Evolutionary conservation across 2,329 filamentous ascomycete species (phyloP).

Genomic region (Nemania abortiva): DNA sequence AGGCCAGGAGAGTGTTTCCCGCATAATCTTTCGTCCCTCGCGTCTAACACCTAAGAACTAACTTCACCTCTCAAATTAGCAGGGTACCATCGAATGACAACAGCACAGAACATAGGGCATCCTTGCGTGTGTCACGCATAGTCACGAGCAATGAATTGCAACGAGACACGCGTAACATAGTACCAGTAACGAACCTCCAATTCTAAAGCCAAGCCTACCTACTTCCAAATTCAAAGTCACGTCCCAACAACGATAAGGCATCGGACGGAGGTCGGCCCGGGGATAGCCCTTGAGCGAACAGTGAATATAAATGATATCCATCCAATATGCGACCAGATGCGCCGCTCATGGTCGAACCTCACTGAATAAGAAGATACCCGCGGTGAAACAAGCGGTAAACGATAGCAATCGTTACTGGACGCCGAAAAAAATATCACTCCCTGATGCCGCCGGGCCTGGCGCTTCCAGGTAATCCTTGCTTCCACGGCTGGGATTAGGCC

Average conservation of each 20-base stretch:
- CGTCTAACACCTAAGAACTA: not conserved
- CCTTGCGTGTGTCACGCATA: not conserved
- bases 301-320: not conserved
- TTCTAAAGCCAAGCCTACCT: not conserved
- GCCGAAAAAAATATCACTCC: not conserved
- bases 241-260: not conserved
- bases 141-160: not conserved
- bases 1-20: not conserved
- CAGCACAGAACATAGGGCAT: not conserved
- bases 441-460: not conserved
- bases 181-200: not conserved
- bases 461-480: not conserved
- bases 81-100: not conserved
- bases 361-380: not conserved
- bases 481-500: not conserved
- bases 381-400: too few species aligned
- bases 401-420: too few species aligned
- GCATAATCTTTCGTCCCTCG: not conserved
- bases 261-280: not conserved
- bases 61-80: not conserved
- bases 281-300: not conserved
- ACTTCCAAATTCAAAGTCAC: not conserved
- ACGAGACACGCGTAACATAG: not conserved
- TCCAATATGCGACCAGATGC: not conserved
- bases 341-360: not conserved